Percentiles rank a stretch among this genome's conserved stretches.
phyloP scores from a whole-genome alignment of 1,139 yeast species.

The Pichia inconspicua region DNA sequence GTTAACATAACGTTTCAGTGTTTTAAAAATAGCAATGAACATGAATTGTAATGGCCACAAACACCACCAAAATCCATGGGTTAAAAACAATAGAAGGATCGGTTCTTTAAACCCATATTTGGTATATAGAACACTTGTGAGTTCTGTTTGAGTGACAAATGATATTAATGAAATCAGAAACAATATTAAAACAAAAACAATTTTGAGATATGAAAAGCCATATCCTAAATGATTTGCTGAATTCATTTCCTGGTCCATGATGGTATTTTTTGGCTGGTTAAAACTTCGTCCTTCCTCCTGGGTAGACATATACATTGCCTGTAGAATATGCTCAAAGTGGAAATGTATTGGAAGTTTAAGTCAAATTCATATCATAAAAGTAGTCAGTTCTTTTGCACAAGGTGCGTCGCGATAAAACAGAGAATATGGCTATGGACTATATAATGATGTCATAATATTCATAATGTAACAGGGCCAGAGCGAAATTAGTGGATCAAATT shows the following conservation, averaged over 20 bases:
- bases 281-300: constrained; percentile 3
- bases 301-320: constrained; percentile 1
- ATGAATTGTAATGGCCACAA: constrained; percentile 72
- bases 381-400: too few species aligned
- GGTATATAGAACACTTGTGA: constrained; percentile 64
- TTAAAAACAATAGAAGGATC: constrained; percentile 52
- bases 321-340: background rate
- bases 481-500: too few species aligned
- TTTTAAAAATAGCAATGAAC: constrained; percentile 37
- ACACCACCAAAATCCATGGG: constrained; percentile 75
- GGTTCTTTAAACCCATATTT: constrained; percentile 60
- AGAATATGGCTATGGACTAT: too few species aligned
- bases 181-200: constrained; percentile 47
- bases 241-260: background rate
- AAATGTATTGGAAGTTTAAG: too few species aligned
- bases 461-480: too few species aligned
- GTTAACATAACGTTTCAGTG: constrained; percentile 31
- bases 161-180: constrained; percentile 53
- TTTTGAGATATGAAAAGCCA: constrained; percentile 32
- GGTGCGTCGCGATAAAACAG: too few species aligned
- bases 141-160: constrained; percentile 74
- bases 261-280: background rate
- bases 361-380: too few species aligned
- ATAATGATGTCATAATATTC: too few species aligned
- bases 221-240: constrained; percentile 6